Conservation (phyloP, 2,329 filamentous ascomycete species). For the Ophiosphaerella narmari region DNA sequence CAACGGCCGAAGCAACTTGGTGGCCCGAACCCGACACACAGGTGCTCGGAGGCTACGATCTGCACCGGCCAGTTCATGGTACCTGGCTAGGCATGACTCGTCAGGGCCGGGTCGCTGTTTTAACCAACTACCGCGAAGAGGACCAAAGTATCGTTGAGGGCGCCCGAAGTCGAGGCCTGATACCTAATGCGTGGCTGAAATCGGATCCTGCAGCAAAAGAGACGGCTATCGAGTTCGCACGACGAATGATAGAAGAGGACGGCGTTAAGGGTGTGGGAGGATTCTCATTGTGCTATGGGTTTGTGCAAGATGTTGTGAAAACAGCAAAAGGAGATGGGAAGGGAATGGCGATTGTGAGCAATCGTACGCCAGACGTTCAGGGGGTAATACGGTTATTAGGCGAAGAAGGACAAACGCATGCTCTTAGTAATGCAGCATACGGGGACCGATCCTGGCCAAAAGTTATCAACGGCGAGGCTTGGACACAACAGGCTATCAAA, state of each 20-base stretch:
- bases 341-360: slow-evolving; percentile 64
- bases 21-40: slow-evolving; percentile 61
- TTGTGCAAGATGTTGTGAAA: slow-evolving; percentile 51
- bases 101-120: slow-evolving; percentile 63
- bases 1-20: slow-evolving; percentile 63
- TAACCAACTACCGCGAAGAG: slow-evolving; percentile 68
- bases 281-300: slow-evolving; percentile 66
- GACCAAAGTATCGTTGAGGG: slow-evolving; percentile 48
- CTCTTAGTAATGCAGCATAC: slow-evolving; percentile 65
- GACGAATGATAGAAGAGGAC: slow-evolving; percentile 59
- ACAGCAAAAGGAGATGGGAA: slow-evolving; percentile 14
- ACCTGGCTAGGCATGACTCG: slow-evolving; percentile 69
- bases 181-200: slow-evolving; percentile 64
- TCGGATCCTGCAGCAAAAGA: slow-evolving; percentile 42
- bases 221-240: slow-evolving; percentile 57
- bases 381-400: slow-evolving; percentile 58
- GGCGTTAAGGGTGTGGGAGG: slow-evolving; percentile 64
- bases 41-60: slow-evolving; percentile 65
- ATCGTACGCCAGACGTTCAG: slow-evolving; percentile 59
- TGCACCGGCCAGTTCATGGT: slow-evolving; percentile 63
- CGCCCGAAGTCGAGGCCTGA: slow-evolving; percentile 60
- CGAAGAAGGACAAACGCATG: slow-evolving; percentile 57
- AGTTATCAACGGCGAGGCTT: slow-evolving; percentile 60
- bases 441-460: slow-evolving; percentile 66
- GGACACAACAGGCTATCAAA: slow-evolving; percentile 56